phyloP scores from a whole-genome alignment of 2,329 filamentous ascomycete species.

The Diaporthe capsici region DNA sequence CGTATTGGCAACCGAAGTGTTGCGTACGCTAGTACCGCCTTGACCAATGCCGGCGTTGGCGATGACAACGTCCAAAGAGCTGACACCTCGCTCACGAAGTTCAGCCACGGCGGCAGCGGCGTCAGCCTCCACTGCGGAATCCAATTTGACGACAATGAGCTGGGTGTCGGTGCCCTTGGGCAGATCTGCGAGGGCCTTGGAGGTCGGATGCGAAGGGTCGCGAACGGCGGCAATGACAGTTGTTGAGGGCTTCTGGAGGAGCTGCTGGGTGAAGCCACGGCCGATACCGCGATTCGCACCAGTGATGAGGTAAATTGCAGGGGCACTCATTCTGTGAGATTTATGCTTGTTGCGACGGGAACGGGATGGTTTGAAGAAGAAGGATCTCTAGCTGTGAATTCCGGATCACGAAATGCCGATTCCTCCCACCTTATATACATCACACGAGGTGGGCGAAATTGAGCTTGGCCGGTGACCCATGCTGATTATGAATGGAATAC shows the following conservation, averaged over 20 bases:
- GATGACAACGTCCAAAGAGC: constrained; percentile 31
- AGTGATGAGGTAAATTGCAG: neutral
- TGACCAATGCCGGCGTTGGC: constrained; percentile 48
- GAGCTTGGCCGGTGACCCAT: neutral
- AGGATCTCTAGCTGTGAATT: neutral
- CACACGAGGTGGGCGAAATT: neutral
- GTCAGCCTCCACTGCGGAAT: constrained; percentile 34
- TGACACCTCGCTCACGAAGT: constrained; percentile 32
- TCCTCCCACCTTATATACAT: neutral
- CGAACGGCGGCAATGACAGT: constrained; percentile 49
- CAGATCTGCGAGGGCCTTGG: constrained; percentile 82
- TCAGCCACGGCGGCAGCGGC: neutral
- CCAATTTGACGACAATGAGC: constrained; percentile 44
- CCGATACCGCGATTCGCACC: constrained; percentile 45
- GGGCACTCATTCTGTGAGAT: neutral
- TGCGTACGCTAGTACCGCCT: constrained; percentile 41
- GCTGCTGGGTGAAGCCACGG: constrained; percentile 41
- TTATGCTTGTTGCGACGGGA: neutral
- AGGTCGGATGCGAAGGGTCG: constrained; percentile 40
- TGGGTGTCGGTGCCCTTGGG: constrained; percentile 59
- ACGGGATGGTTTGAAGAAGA: neutral
- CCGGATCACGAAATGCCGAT: neutral
- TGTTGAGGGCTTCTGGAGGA: constrained; percentile 46
- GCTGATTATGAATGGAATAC: neutral
- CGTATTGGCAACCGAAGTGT: constrained; percentile 42